These are phyloP conservation scores for Exophiala spinifera DNA, from an alignment of 2,329 filamentous ascomycete species.

Conservation along the genomic window DNA sequence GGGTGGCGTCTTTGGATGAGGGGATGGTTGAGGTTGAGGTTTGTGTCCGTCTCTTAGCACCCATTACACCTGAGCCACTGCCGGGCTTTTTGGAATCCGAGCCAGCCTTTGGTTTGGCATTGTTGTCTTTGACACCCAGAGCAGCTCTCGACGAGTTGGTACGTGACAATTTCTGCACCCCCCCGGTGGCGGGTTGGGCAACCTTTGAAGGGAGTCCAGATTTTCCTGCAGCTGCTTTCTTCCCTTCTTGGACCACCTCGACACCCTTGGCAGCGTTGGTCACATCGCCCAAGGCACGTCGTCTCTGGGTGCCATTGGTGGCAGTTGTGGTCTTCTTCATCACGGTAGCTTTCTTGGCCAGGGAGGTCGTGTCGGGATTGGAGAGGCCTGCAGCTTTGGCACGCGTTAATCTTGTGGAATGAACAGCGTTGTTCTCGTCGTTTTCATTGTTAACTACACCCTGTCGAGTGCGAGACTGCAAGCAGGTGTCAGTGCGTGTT, in stretches of 20 bases:
- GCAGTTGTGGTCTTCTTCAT: slow-evolving; percentile 63
- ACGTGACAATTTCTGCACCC: slow-evolving; percentile 69
- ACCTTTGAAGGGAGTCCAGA: slow-evolving; percentile 73
- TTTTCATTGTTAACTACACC: slow-evolving; percentile 86
- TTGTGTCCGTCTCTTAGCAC: slow-evolving; percentile 65
- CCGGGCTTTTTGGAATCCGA: slow-evolving; percentile 68
- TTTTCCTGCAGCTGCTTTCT: slow-evolving; percentile 67
- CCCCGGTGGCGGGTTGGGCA: slow-evolving; percentile 65
- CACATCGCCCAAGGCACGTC: slow-evolving; percentile 84
- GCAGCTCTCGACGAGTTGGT: slow-evolving; percentile 61
- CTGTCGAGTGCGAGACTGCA: slow-evolving; percentile 67
- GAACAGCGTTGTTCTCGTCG: slow-evolving; percentile 72
- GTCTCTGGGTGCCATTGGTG: slow-evolving; percentile 56
- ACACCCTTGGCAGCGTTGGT: slow-evolving; percentile 81
- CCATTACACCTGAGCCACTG: slow-evolving; percentile 67
- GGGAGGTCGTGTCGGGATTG: slow-evolving; percentile 55
- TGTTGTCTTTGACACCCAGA: slow-evolving; percentile 62
- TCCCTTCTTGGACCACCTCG: slow-evolving; percentile 64
- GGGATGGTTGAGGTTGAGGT: slow-evolving; percentile 36
- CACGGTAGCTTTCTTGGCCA: slow-evolving; percentile 62
- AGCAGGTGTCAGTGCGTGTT: slow-evolving; percentile 42
- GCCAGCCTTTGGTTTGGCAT: slow-evolving; percentile 57
- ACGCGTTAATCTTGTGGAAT: slow-evolving; percentile 80
- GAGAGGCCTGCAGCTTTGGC: slow-evolving; percentile 77
- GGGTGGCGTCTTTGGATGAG: slow-evolving; percentile 59